A percentile compares a stretch with the other conserved stretches of the same genome.
Conservation (phyloP, 1,139 yeast species). For the Suhomyces bolitotheri region DNA sequence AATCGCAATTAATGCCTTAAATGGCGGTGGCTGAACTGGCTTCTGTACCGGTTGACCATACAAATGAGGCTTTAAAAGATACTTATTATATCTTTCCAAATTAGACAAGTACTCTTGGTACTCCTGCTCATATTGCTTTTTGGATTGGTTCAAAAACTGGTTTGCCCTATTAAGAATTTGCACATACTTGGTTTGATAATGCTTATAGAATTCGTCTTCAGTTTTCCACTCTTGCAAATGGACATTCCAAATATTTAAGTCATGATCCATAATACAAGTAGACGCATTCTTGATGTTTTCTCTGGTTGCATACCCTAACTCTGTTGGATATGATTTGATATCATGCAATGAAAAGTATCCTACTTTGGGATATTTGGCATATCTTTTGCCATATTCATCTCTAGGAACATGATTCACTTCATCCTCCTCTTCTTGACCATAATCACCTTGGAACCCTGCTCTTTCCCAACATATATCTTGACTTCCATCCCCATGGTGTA, state of each 20-base stretch:
- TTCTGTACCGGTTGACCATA: slow-evolving; percentile 26
- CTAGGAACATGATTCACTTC: slow-evolving; percentile 39
- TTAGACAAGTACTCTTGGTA: slow-evolving; percentile 34
- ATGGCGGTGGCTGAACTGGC: slow-evolving; percentile 49
- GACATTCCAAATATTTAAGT: slow-evolving; percentile 79
- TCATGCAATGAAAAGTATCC: slow-evolving; percentile 88
- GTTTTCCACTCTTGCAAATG: slow-evolving; percentile 68
- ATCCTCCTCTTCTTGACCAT: slow-evolving; percentile 47
- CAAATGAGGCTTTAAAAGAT: slow-evolving; percentile 32
- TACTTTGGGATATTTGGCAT: slow-evolving; percentile 60
- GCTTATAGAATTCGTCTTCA: slow-evolving; percentile 63
- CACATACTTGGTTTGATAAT: slow-evolving; percentile 64
- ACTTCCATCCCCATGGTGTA: slow-evolving; percentile 92
- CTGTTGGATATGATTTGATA: slow-evolving; percentile 85
- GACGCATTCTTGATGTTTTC: slow-evolving; percentile 76
- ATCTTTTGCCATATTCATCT: slow-evolving; percentile 55
- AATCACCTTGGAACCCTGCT: slow-evolving; percentile 60
- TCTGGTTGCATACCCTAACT: slow-evolving; percentile 71
- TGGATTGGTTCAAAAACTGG: slow-evolving; percentile 58
- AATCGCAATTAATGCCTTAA: slow-evolving; percentile 68
- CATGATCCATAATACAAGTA: slow-evolving; percentile 79
- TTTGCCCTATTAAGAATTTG: slow-evolving; percentile 66
- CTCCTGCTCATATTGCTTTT: slow-evolving; percentile 43
- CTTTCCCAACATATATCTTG: slow-evolving; percentile 87
- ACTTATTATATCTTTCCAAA: slow-evolving; percentile 31